Percentiles rank a stretch among this genome's conserved stretches.
Evolutionary conservation across 1,139 yeast genomes (phyloP).

Genomic region (Taphrina wiesneri): DNA sequence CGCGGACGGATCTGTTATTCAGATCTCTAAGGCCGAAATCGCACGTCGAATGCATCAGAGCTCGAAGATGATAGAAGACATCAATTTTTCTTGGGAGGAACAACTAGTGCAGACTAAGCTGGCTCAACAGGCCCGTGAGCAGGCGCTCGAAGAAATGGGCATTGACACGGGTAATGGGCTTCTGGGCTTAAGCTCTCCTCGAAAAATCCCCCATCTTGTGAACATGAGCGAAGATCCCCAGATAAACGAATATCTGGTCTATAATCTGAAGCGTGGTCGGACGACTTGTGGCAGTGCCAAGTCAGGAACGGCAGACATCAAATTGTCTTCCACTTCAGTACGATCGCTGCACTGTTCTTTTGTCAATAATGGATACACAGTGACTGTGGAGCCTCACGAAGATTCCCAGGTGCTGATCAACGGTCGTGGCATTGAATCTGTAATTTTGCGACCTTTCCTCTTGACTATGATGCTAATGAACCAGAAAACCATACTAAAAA

Average conservation of each 20-base stretch:
- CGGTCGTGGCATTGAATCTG: constrained; percentile 39
- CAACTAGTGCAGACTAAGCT: constrained; percentile 40
- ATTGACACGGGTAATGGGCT: constrained; percentile 41
- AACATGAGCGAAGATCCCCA: constrained; percentile 44
- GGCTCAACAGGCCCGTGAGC: constrained; percentile 42
- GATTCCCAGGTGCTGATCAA: constrained; percentile 42
- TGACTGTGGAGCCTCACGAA: constrained; percentile 37
- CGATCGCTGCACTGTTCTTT: constrained; percentile 42
- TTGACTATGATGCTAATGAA: no score
- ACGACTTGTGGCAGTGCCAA: constrained; percentile 42
- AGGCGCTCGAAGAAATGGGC: constrained; percentile 43
- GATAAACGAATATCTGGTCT: constrained; percentile 43
- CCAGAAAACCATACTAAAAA: constrained; percentile 34
- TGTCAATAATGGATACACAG: constrained; percentile 38
- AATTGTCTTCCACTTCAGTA: constrained; percentile 41
- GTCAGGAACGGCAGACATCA: constrained; percentile 39
- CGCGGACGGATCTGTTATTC: constrained; percentile 37
- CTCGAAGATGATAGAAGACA: constrained; percentile 42
- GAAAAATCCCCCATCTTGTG: constrained; percentile 43
- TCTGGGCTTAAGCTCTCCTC: constrained; percentile 43
- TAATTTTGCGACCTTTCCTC: not conserved
- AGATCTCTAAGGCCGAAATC: constrained; percentile 39
- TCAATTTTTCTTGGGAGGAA: constrained; percentile 44
- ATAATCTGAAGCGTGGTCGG: constrained; percentile 42
- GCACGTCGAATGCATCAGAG: constrained; percentile 41